Evolutionary conservation across 192 early-diverging fungal genomes (phyloP), one percentile per base, ranked within the genome.

Genomic region (Coemansia furcata): DNA sequence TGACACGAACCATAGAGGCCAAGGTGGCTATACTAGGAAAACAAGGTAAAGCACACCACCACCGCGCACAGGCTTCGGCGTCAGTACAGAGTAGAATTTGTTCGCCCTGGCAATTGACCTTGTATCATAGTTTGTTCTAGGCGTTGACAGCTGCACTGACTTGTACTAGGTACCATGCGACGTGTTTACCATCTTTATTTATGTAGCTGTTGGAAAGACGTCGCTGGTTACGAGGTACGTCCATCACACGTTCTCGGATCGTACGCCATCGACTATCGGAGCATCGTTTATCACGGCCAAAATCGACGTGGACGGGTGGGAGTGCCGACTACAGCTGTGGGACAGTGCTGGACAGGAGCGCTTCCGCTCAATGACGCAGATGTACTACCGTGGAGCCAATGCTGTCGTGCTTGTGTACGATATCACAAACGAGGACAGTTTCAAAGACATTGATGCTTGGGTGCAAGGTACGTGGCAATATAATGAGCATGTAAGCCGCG

Each of bases 241-340:
- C 38, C 83, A 87, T 65, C 88, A 88, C 59, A 90, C 90, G n/a
- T 91, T 91, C 69, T 85, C 90, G 12, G 86, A 87, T 60, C 88
- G 89, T 66, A 88, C 87, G 40, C 87, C 90, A 30, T 90, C 90
- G 29, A 92, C 90, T 49, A 90, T 92, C 60, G 90, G 90, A 42
- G 90, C 90, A 21, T 89, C 88, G 37, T 92, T 92, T 77, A 86
- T 89, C 74, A 88, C 89, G 6, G 89, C 89, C 65, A 92, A 90
- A 76, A 77, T 90, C 83, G 88, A 88, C 54, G 83, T 90, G 17
- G 90, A 92, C 60, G 86, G 87, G 57, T 92, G 89, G 76, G 89
- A 89, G 78, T 88, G 89, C 72, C 77, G 89, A 49, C 84, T 92
- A 36, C 90, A 92, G 75, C 90, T 92, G 58, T 92, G 90, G 87